These are phyloP conservation scores for Apiotrichum sp. DNA, from an alignment of 1,284 basidiomycete genomes.

Conservation along the genomic window DNA sequence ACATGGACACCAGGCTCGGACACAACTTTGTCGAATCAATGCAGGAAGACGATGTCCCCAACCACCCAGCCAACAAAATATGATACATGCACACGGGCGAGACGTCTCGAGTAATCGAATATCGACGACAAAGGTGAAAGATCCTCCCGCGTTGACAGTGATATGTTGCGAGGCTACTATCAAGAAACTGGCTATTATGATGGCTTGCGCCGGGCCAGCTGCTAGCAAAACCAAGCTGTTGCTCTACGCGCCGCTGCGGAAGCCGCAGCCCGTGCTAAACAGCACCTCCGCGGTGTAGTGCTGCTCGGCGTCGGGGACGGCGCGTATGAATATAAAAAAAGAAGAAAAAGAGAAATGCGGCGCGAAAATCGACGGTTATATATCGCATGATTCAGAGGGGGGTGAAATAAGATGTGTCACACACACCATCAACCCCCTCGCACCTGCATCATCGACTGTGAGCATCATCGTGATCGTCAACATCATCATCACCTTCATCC, in stretches of 20 bases:
- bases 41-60: too few relatives aligned
- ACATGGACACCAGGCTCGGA: too few relatives aligned
- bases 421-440: neutral
- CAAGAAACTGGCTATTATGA: slow-evolving; percentile 16
- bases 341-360: neutral
- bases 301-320: neutral
- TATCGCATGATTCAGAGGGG: too few relatives aligned
- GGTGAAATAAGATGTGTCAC: neutral
- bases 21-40: too few relatives aligned
- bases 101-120: too few relatives aligned
- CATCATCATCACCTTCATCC: neutral
- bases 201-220: slow-evolving; percentile 9
- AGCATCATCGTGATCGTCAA: neutral
- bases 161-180: slow-evolving; percentile 20
- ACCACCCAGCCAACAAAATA: too few relatives aligned
- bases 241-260: slow-evolving; percentile 2
- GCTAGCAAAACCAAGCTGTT: slow-evolving; percentile 18
- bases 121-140: neutral
- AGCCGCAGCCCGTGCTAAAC: neutral
- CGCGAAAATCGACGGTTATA: too few relatives aligned
- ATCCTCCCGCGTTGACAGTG: too few relatives aligned
- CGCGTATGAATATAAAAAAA: neutral
- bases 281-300: neutral
- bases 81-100: too few relatives aligned
- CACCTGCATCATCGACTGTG: neutral